Evolutionary conservation across 1,284 basidiomycete genomes (phyloP), one percentile per base, ranked within the genome.

Genomic region (Coriolopsis trogii): DNA sequence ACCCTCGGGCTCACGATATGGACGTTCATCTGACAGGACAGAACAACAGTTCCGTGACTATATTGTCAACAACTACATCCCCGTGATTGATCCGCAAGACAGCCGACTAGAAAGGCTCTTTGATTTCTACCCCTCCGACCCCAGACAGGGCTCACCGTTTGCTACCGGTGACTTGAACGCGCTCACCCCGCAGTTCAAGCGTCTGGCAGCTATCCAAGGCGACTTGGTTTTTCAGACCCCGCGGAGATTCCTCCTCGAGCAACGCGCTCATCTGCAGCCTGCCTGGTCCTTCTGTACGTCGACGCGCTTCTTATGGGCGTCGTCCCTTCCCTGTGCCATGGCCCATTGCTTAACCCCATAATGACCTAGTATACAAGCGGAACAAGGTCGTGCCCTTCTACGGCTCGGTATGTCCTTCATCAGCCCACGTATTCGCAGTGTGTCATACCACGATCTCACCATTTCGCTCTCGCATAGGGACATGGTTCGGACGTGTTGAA

Each of bases 221-320:
- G 83, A 85, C 53, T 62, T 70, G 1, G 68, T 77, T 0, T 84
- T 85, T 67, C 80, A 84, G 46, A 79, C 72, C 0, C 77, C 80
- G 2, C 69, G 81, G n/a, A 67, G 80, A 15, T 77, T 78, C 65
- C 72, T 84, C 56, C 58, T 84, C n/a, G 59, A 62, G 20, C 31
- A 63, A 16, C 46, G 53, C 1, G 58, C 67, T 1, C 39, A 33
- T 10, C 64, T 63, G 30, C 65, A 70, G 44, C 44, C 59, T 4
- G 58, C 60, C 3, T 71, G 70, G 69, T 63, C 69, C 6, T 73
- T 53, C 52, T 41, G 70, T 70, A n/a, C n/a, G n/a, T n/a, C 16
- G 16, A n/a, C n/a, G n/a, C n/a, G n/a, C n/a, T n/a, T n/a, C n/a
- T n/a, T n/a, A 24, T 16, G 12, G 12, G 6, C n/a, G n/a, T n/a